Percentiles rank a stretch among this genome's conserved stretches.
Evolutionary conservation across 2,329 filamentous ascomycete species (phyloP).

Genomic region (Apiospora rasikravindrae): DNA sequence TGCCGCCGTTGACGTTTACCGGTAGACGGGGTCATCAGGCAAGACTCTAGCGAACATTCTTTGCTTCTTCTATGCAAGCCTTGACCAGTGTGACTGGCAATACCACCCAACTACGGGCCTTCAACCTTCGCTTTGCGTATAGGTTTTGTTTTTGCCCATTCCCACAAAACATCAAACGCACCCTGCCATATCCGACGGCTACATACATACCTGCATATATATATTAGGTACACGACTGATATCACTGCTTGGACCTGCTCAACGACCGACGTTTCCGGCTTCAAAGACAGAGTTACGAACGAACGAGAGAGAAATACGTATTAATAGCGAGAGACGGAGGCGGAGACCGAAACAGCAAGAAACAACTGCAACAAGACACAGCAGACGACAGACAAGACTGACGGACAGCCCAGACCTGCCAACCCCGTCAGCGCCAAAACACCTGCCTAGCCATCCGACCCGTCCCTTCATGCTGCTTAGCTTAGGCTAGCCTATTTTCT

Average conservation of each 20-base stretch:
- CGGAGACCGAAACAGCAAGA: background rate
- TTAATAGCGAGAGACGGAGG: background rate
- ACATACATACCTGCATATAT: conserved; percentile 6
- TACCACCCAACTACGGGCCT: conserved; percentile 17
- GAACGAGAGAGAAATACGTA: background rate
- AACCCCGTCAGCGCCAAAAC: background rate
- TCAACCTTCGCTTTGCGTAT: background rate
- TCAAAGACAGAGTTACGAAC: background rate
- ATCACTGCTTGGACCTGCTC: background rate
- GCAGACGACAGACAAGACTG: conserved; percentile 3
- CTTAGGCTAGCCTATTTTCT: conserved; percentile 14
- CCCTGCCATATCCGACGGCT: background rate
- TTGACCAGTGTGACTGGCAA: conserved; percentile 16
- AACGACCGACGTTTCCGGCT: background rate
- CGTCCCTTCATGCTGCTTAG: conserved; percentile 2
- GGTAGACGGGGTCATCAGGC: conserved; percentile 10
- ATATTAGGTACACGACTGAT: background rate
- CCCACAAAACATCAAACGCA: background rate
- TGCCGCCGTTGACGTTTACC: conserved; percentile 12
- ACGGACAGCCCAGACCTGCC: background rate
- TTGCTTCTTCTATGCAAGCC: conserved; percentile 15
- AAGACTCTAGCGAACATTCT: conserved; percentile 14
- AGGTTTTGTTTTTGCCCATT: background rate
- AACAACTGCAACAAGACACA: background rate
- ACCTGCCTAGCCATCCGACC: conserved; percentile 12